Percentiles rank a stretch among this genome's conserved stretches.
Evolutionary conservation across 495 filamentous ascomycete genomes (phyloP).

Genomic region (Usnea hakonensis): DNA sequence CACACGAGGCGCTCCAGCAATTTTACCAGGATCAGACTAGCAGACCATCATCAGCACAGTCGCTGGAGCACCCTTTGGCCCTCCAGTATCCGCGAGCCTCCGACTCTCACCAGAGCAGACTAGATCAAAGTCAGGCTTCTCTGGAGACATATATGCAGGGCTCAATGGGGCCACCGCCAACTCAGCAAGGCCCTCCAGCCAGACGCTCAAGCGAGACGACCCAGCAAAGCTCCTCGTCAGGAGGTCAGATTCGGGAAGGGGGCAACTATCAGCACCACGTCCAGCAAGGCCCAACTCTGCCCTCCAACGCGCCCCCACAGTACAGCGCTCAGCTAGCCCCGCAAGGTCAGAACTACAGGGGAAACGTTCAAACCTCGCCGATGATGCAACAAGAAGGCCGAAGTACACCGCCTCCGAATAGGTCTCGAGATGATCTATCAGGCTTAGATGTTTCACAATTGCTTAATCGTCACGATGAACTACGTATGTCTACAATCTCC

Average conservation of each 20-base stretch:
- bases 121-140: constrained; percentile 12
- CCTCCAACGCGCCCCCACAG: constrained; percentile 17
- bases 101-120: constrained; percentile 14
- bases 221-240: constrained; percentile 16
- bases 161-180: constrained; percentile 23
- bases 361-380: constrained; percentile 17
- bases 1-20: constrained; percentile 18
- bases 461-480: constrained; percentile 50
- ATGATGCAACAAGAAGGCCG: constrained; percentile 40
- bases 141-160: constrained; percentile 14
- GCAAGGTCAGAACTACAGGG: constrained; percentile 19
- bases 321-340: constrained; percentile 22
- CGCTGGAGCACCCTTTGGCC: constrained; percentile 18
- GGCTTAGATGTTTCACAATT: constrained; percentile 41
- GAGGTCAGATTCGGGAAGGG: constrained; percentile 18
- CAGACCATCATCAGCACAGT: constrained; percentile 25
- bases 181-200: constrained; percentile 18
- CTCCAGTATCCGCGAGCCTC: constrained; percentile 14
- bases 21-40: constrained; percentile 22
- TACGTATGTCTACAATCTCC: constrained; percentile 45
- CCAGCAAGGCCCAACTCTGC: constrained; percentile 18
- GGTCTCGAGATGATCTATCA: constrained; percentile 46
- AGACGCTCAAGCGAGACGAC: constrained; percentile 21
- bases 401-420: constrained; percentile 51
- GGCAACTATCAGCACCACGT: constrained; percentile 20